Percentiles rank a stretch among this genome's conserved stretches.
These are phyloP conservation scores for Porphyra umbilicalis DNA, from an alignment of 31 red algal species.

Conservation along the genomic window DNA sequence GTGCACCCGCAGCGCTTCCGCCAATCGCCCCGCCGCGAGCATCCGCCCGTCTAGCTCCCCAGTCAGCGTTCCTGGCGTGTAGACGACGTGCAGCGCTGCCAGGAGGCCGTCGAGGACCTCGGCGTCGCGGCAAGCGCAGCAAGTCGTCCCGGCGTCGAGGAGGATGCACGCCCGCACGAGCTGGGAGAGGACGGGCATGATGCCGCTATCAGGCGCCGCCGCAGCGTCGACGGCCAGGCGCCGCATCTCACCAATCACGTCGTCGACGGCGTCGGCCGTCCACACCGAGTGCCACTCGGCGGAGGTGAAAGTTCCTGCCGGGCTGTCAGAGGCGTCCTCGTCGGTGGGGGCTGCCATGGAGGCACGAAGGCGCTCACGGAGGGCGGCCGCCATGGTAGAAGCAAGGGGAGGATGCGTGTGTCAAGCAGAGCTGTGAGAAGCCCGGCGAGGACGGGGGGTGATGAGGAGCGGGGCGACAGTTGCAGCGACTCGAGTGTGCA, in stretches of 20 bases:
- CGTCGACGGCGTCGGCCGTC: not conserved
- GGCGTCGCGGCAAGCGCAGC: not conserved
- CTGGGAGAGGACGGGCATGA: not conserved
- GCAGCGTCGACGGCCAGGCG: not conserved
- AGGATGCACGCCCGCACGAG: not conserved
- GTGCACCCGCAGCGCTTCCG: not conserved
- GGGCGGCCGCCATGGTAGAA: not conserved
- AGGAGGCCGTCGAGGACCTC: not conserved
- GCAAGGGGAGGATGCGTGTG: no score
- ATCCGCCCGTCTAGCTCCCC: not conserved
- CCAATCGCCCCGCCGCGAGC: not conserved
- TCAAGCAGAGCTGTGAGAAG: no score
- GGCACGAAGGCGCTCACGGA: not conserved
- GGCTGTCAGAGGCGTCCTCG: not conserved
- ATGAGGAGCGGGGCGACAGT: no score
- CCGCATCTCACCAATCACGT: not conserved
- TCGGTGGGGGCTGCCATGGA: not conserved
- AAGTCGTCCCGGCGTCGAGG: not conserved
- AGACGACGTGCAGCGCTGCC: not conserved
- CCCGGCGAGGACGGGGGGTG: no score
- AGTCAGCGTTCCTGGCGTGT: not conserved
- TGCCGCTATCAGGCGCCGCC: not conserved
- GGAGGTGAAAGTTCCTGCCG: not conserved
- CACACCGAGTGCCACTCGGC: not conserved
- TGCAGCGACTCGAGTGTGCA: no score